Evolutionary conservation across 2,329 filamentous ascomycete genomes (phyloP).

Genomic region (Ascochyta fabae): DNA sequence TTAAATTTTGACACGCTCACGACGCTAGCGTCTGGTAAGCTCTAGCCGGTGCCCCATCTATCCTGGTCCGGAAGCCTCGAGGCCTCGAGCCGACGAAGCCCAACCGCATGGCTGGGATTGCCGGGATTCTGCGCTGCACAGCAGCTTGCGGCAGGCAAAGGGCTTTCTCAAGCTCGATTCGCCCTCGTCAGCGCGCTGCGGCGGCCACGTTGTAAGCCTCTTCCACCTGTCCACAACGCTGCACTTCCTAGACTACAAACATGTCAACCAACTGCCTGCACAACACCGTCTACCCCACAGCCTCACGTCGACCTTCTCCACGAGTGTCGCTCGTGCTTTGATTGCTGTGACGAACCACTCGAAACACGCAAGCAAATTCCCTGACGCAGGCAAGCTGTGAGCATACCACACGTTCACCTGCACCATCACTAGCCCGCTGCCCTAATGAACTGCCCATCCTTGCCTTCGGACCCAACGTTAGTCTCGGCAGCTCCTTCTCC

Average conservation of each 20-base stretch:
- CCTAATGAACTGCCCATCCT: constrained; percentile 4
- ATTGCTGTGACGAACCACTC: background rate
- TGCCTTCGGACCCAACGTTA: background rate
- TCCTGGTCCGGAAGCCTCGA: constrained; percentile 31
- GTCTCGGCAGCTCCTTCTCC: constrained; percentile 36
- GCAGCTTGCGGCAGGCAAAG: constrained; percentile 25
- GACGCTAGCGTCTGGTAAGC: constrained; percentile 21
- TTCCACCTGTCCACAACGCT: constrained; percentile 4
- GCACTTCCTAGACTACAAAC: constrained; percentile 9
- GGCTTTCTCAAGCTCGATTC: constrained; percentile 5
- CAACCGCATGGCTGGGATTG: constrained; percentile 29
- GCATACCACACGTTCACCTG: constrained; percentile 19
- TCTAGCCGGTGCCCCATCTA: constrained; percentile 22
- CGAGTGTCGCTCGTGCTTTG: constrained; percentile 4
- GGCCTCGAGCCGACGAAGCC: constrained; percentile 42
- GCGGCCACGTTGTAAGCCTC: constrained; percentile 38
- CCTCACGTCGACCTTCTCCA: constrained; percentile 21
- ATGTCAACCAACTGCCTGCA: background rate
- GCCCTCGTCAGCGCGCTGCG: constrained; percentile 27
- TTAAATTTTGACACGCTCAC: constrained; percentile 35
- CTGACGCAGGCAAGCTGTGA: constrained; percentile 4
- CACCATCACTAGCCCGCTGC: constrained; percentile 29
- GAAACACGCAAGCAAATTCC: constrained; percentile 2
- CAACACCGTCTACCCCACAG: constrained; percentile 7
- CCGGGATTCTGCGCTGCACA: constrained; percentile 37